Evolutionary conservation across 2,329 filamentous ascomycete genomes (phyloP).

Genomic region (Penicillium sp.): DNA sequence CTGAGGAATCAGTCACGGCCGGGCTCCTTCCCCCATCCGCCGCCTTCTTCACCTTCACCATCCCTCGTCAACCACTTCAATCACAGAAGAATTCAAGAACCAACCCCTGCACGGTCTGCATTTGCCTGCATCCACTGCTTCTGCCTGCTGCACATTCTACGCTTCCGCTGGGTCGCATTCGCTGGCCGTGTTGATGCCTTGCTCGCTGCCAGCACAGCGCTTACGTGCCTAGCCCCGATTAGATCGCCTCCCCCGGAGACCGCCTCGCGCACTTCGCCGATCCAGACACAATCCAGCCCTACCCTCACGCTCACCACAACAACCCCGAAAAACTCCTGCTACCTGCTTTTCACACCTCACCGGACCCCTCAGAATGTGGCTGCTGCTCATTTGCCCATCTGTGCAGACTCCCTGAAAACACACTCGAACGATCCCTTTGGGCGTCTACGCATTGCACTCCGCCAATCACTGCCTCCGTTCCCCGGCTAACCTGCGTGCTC

Average conservation of each 20-base stretch:
- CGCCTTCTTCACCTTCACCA: not conserved
- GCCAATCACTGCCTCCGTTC: slow-evolving; percentile 1
- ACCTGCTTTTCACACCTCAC: slow-evolving; percentile 1
- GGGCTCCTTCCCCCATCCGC: not conserved
- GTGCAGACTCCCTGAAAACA: not conserved
- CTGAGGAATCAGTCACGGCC: slow-evolving; percentile 16
- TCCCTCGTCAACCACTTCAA: too few species aligned
- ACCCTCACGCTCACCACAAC: slow-evolving; percentile 4
- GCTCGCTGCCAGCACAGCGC: slow-evolving; percentile 11
- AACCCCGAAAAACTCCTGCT: not conserved
- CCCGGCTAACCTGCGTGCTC: slow-evolving; percentile 3
- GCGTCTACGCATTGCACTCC: slow-evolving; percentile 8
- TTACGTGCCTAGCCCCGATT: slow-evolving; percentile 14
- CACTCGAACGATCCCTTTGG: slow-evolving; percentile 1
- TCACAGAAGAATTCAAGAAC: too few species aligned
- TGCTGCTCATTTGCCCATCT: slow-evolving; percentile 13
- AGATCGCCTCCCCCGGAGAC: slow-evolving; percentile 8
- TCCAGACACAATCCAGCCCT: slow-evolving; percentile 14
- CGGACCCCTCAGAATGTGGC: slow-evolving; percentile 16
- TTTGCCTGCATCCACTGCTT: not conserved
- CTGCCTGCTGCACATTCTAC: not conserved
- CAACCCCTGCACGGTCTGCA: not conserved
- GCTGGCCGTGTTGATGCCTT: slow-evolving; percentile 5
- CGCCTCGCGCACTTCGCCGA: slow-evolving; percentile 12
- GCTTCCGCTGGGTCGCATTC: too few species aligned